These are phyloP conservation scores for Penicillium brevicompactum DNA, from an alignment of 2,329 filamentous ascomycete species.

Conservation along the genomic window DNA sequence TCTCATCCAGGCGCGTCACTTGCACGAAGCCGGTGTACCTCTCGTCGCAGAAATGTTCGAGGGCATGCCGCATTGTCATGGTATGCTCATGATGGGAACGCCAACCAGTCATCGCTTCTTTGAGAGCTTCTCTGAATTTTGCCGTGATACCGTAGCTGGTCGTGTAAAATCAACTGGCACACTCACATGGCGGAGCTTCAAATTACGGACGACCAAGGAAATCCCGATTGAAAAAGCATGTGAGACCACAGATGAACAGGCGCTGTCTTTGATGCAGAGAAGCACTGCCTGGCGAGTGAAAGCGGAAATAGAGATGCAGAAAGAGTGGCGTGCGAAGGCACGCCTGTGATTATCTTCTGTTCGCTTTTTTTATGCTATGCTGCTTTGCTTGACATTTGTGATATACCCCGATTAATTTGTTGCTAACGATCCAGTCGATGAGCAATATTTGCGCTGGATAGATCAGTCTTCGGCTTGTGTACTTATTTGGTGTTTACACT, in stretches of 20 bases:
- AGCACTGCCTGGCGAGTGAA: slow-evolving; percentile 35
- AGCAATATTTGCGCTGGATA: too few species aligned
- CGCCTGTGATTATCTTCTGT: slow-evolving; percentile 25
- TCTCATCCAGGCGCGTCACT: slow-evolving; percentile 42
- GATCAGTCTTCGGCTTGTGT: too few species aligned
- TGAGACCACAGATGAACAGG: slow-evolving; percentile 40
- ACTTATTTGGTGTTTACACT: too few species aligned
- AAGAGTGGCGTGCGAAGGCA: slow-evolving; percentile 34
- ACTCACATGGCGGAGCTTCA: slow-evolving; percentile 35
- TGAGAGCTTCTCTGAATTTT: slow-evolving; percentile 59
- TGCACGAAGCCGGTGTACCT: slow-evolving; percentile 40
- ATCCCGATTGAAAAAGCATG: slow-evolving; percentile 38
- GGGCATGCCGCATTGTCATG: slow-evolving; percentile 56
- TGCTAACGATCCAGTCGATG: neutral
- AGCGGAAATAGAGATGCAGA: slow-evolving; percentile 37
- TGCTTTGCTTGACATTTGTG: neutral
- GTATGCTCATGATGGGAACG: slow-evolving; percentile 55
- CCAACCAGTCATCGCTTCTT: slow-evolving; percentile 56
- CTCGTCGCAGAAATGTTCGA: slow-evolving; percentile 47
- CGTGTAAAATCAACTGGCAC: slow-evolving; percentile 30
- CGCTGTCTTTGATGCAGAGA: slow-evolving; percentile 30
- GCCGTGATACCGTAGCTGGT: slow-evolving; percentile 35
- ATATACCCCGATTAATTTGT: neutral
- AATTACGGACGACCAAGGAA: slow-evolving; percentile 28
- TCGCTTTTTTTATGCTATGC: neutral